A percentile compares a stretch with the other conserved stretches of the same genome.
Conservation (phyloP, 2,329 filamentous ascomycete genomes). For the Rutstroemia sp. region DNA sequence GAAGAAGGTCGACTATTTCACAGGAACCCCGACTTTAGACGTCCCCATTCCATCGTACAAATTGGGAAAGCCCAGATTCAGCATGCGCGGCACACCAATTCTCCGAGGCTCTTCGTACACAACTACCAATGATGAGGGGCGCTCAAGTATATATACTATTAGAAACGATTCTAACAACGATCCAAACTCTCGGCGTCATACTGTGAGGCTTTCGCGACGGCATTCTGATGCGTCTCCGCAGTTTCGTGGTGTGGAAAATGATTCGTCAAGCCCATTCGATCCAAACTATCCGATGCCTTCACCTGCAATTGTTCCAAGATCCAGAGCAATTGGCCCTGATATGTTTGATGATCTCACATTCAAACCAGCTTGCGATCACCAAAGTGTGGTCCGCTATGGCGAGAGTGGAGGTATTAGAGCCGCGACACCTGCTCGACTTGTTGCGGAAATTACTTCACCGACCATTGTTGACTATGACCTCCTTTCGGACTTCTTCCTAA, state of each 20-base stretch:
- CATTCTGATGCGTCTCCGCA: slow-evolving; percentile 29
- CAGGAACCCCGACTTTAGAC: slow-evolving; percentile 52
- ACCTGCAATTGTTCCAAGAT: slow-evolving; percentile 16
- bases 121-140: slow-evolving; percentile 59
- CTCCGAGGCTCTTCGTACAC: slow-evolving; percentile 76
- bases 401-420: slow-evolving; percentile 70
- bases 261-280: slow-evolving; percentile 13
- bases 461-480: slow-evolving; percentile 95
- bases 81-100: slow-evolving; percentile 64
- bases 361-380: slow-evolving; percentile 72
- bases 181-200: slow-evolving; percentile 16
- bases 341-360: slow-evolving; percentile 79
- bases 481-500: slow-evolving; percentile 95
- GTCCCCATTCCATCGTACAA: slow-evolving; percentile 78
- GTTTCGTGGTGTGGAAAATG: slow-evolving; percentile 10
- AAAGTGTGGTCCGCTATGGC: slow-evolving; percentile 75
- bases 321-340: slow-evolving; percentile 52
- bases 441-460: slow-evolving; percentile 94
- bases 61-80: slow-evolving; percentile 76
- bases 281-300: slow-evolving; percentile 10
- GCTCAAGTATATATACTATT: slow-evolving; percentile 52
- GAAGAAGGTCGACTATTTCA: slow-evolving; percentile 44
- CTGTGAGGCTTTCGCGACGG: slow-evolving; percentile 22
- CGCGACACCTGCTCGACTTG: slow-evolving; percentile 81
- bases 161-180: slow-evolving; percentile 24